phyloP scores from a whole-genome alignment of 208 protist genomes.

The Acanthamoeba triangularis region DNA sequence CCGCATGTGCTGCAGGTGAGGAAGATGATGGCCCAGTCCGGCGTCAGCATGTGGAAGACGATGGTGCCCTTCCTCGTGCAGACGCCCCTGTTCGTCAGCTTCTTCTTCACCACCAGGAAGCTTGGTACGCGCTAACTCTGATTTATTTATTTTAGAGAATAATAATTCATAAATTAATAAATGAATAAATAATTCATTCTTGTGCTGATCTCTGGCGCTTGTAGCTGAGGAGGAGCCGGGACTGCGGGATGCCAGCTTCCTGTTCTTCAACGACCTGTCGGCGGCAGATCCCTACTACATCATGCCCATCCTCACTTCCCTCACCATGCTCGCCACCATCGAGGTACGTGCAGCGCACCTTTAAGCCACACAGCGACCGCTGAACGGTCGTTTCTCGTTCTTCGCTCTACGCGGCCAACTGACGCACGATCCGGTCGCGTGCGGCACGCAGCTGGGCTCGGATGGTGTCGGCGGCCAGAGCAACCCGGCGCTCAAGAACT shows the following conservation, averaged over 20 bases:
- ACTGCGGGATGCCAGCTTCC: not conserved
- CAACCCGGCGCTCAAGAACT: conserved; percentile 19
- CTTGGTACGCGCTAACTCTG: not conserved
- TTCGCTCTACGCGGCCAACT: not conserved
- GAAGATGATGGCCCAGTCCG: not conserved
- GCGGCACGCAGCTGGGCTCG: conserved; percentile 12
- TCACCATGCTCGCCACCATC: conserved; percentile 29
- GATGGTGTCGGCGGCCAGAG: conserved; percentile 1
- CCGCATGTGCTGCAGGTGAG: not conserved
- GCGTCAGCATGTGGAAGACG: conserved; percentile 10
- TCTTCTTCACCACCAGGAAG: conserved; percentile 29
- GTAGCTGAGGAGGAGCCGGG: not conserved
- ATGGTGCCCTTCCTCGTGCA: conserved; percentile 19
- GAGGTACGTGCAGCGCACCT: not conserved
- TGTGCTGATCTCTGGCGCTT: not conserved
- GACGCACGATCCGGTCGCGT: not conserved
- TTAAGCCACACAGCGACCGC: too few species aligned
- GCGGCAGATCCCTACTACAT: conserved; percentile 37
- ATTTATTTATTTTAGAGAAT: too few species aligned
- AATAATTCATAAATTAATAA: not conserved
- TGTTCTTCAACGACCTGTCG: not conserved
- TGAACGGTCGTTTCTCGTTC: too few species aligned
- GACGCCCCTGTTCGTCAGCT: not conserved
- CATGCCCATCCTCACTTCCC: conserved; percentile 5
- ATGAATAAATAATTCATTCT: too few species aligned